These are phyloP conservation scores for Notholithocarpus densiflorus DNA, from an alignment of 306 rosid species.

Conservation along the genomic window DNA sequence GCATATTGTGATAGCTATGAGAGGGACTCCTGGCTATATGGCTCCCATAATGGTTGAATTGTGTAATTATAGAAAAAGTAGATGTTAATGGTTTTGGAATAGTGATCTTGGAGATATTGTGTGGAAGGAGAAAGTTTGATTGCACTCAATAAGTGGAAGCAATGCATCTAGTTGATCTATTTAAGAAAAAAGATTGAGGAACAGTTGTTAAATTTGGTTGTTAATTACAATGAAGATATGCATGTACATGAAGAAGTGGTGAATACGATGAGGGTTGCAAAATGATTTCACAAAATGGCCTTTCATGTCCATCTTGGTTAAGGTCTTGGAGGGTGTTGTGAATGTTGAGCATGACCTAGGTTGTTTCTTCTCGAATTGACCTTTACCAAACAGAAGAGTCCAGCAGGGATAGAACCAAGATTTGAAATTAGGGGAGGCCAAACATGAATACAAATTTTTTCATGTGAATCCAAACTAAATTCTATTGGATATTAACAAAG, in stretches of 20 bases:
- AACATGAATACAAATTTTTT: no score
- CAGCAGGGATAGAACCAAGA: no score
- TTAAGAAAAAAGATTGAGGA: not conserved
- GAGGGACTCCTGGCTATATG: not conserved
- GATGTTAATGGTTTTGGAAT: not conserved
- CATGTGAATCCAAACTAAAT: no score
- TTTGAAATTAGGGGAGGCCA: no score
- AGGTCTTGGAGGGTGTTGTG: not conserved
- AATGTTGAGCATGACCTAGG: not conserved
- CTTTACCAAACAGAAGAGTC: no score
- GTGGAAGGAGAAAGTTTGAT: not conserved
- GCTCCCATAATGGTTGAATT: constrained; percentile 1
- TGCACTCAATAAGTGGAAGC: not conserved
- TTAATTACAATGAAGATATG: not conserved
- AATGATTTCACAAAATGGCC: not conserved
- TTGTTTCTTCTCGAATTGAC: not conserved
- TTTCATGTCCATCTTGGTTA: not conserved
- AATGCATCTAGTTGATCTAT: not conserved
- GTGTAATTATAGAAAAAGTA: not conserved
- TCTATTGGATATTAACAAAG: no score
- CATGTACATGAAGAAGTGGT: not conserved
- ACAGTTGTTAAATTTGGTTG: not conserved
- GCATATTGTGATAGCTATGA: not conserved
- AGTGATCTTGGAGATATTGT: not conserved
- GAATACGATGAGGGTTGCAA: not conserved